Evolutionary conservation across 345 rosid genomes (phyloP), one percentile per base, ranked within the genome.

Genomic region (Gossypioides kirkii): DNA sequence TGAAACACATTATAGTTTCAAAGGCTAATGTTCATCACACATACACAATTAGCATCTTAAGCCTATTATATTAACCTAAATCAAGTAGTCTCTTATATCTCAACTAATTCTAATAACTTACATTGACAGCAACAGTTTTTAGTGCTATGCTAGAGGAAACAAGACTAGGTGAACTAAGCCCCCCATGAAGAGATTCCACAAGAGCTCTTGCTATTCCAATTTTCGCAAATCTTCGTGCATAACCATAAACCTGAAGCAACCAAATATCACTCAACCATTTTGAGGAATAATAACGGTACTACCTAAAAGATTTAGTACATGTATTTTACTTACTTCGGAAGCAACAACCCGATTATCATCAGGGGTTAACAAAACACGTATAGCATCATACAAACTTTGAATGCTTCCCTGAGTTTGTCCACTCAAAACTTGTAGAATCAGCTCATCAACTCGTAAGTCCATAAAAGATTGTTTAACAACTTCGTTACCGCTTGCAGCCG

Each of bases 271-370:
- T 25, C 16, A 47, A 68, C 20, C 58, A 47, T 45, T 43, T 25
- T 54, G 12, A 45, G 55, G 7, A 72, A 65, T 18, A 45, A 43
- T 3, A 17, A 53, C 26, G 6, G 32, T 41, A 54, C 47, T 43
- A 26, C 17, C 50, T 54, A 14, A 47, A 26, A 47, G 42, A 68
- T 26, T 25, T 8, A 47, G 16, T 16, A 49, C 71, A 47, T 0
- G 4, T 10, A 26, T 47, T 49, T 53, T 59, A 82, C 97, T 85
- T 81, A 94, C 97, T 86, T 95, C 88, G 49, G 98, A 92, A 81
- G 99, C 99, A 81, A 89, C 90, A 41, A 91, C 99, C 41, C 98
- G 97, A 81, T 82, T 82, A 69, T 95, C 99, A 85, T 92, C 98
- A 25, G 98, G 87, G 0, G 97, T 89, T 74, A 91, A 86, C 72